Evolutionary conservation across 768 basidiomycete species (phyloP).

Genomic region (Mrakia blollopis): DNA sequence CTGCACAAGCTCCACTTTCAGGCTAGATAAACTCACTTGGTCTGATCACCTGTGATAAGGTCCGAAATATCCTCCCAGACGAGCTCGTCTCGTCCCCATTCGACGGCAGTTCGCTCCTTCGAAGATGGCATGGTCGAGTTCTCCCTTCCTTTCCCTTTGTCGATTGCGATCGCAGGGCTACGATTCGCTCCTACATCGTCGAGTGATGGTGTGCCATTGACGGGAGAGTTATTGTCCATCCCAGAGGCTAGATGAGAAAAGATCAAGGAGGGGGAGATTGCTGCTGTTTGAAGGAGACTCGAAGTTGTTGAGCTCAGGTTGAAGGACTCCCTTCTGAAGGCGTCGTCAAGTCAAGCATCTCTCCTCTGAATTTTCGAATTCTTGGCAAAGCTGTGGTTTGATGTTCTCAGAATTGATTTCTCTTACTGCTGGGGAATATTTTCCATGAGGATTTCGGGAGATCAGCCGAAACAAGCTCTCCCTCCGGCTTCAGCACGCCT

Average conservation of each 20-base stretch:
- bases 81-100: constrained; percentile 6
- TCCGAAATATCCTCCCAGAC: constrained; percentile 4
- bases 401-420: too few species aligned
- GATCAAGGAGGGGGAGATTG: not conserved
- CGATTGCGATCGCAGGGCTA: not conserved
- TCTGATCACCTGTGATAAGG: not conserved
- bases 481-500: not conserved
- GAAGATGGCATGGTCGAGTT: not conserved
- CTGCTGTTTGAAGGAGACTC: not conserved
- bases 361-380: too few species aligned
- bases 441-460: not conserved
- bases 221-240: not conserved
- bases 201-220: not conserved
- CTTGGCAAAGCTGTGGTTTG: too few species aligned
- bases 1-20: not conserved
- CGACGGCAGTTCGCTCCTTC: not conserved
- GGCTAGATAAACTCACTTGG: not conserved
- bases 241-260: not conserved
- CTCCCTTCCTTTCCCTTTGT: constrained; percentile 11
- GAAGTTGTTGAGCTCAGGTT: too few species aligned
- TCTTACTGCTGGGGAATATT: too few species aligned
- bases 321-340: too few species aligned
- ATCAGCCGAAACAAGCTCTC: not conserved
- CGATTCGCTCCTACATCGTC: not conserved
- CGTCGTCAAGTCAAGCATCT: too few species aligned